Conservation (phyloP, 2,329 filamentous ascomycete genomes). For the Ophiobolus disseminans region DNA sequence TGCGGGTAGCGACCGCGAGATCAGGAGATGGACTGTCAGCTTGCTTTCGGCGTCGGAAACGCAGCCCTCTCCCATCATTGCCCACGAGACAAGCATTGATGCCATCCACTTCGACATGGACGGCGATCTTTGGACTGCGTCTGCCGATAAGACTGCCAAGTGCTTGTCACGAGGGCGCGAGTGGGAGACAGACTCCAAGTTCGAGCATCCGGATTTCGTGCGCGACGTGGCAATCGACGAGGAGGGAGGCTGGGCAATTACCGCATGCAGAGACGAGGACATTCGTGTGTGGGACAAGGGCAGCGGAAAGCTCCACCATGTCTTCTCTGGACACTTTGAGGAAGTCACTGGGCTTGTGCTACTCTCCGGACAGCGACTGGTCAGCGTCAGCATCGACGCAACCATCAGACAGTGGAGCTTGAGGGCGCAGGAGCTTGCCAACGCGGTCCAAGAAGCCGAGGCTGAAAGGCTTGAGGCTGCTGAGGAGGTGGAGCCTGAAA, state of each 20-base stretch:
- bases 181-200: constrained; percentile 74
- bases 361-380: constrained; percentile 63
- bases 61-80: constrained; percentile 65
- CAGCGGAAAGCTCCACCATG: constrained; percentile 75
- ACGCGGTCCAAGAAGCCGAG: constrained; percentile 59
- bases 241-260: constrained; percentile 79
- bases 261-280: constrained; percentile 89
- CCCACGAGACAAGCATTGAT: constrained; percentile 92
- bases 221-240: constrained; percentile 75
- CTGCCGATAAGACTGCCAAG: constrained; percentile 86
- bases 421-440: constrained; percentile 65
- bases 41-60: constrained; percentile 29
- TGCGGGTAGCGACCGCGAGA: constrained; percentile 68
- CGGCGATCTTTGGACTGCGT: constrained; percentile 88
- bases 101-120: constrained; percentile 75
- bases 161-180: constrained; percentile 73
- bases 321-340: constrained; percentile 85
- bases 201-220: constrained; percentile 88
- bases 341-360: constrained; percentile 85
- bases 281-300: constrained; percentile 84
- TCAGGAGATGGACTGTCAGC: constrained; percentile 75
- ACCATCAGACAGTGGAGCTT: constrained; percentile 88
- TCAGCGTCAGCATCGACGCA: constrained; percentile 88
- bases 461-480: constrained; percentile 56
- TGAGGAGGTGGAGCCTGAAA: constrained; percentile 52